Base-by-base conservation (phyloP, 257 asterid genomes). In the Forsythia viridissima region DNA sequence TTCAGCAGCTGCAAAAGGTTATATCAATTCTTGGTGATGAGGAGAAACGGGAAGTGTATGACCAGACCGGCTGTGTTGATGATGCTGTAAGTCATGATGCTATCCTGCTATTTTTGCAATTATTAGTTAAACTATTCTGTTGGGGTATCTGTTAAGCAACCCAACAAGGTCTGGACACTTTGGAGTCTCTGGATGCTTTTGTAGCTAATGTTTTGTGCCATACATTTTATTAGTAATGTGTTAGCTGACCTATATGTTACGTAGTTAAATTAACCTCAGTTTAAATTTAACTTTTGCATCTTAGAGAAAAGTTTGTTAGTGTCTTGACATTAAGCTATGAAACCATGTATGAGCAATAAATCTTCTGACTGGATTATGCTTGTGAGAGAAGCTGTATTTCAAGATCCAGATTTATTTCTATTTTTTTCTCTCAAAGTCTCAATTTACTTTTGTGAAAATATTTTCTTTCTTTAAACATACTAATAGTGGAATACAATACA, bases 1-100 rank as follows among this genome's bases (percentile, higher is more conserved):
- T 95, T 83, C 99, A 93, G 93, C 96, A 95, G 86, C 86, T 95
- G 82, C 99, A 95, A 81, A 92, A 92, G 87, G 98, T 95, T 80
- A 91, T 95, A 65, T 86, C 99, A 51, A 82, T 95, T 76, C 97
- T 95, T 72, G 99, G 98, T 11, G 97, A 95, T 74, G 97, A 88
- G 84, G 99, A 93, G 80, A 95, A 95, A 76, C 94, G 98, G 73
- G 96, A 97, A 70, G 89, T 95, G 13, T 95, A 93, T 87, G 99
- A 95, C 75, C 94, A 95, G 85, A 95, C 99, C 78, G 99, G 98
- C 55, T 89, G 96, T 86, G 91, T 93, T 82, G 98, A 95, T 84
- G 99, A 95, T 89, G 94, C 87, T 76, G 99, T 93, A 84, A 95
- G 98, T 91, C 67, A 42, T 57, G 52, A 36, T 40, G 44, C 18